phyloP scores from a whole-genome alignment of 2,329 filamentous ascomycete species.

The Fusarium tjaetaba region DNA sequence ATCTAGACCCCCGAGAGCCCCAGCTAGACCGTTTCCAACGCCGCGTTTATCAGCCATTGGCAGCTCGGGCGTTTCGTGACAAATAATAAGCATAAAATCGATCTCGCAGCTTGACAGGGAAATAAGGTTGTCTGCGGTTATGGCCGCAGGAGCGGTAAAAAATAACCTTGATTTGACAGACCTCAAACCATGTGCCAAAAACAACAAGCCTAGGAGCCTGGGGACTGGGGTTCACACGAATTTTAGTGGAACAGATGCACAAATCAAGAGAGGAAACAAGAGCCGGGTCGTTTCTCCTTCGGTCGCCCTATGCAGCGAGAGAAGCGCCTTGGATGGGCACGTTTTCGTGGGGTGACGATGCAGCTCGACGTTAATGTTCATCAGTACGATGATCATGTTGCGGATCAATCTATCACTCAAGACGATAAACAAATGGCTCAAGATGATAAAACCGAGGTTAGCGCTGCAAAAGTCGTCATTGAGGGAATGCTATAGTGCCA shows the following conservation, averaged over 20 bases:
- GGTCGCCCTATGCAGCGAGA: background rate
- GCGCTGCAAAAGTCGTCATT: slow-evolving; percentile 22
- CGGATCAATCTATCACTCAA: slow-evolving; percentile 6
- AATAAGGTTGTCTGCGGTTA: slow-evolving; percentile 23
- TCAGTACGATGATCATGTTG: slow-evolving; percentile 9
- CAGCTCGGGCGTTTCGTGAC: slow-evolving; percentile 5
- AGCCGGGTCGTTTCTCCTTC: background rate
- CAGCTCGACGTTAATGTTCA: slow-evolving; percentile 22
- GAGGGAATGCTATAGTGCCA: slow-evolving; percentile 20
- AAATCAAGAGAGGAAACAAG: slow-evolving; percentile 5
- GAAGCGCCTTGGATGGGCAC: background rate
- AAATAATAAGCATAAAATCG: slow-evolving; percentile 27
- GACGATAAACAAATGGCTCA: slow-evolving; percentile 11
- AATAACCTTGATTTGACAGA: slow-evolving; percentile 29
- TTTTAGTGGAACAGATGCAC: slow-evolving; percentile 9
- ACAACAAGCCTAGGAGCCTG: background rate
- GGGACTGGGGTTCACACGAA: background rate
- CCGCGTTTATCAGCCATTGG: background rate
- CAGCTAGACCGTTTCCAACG: background rate
- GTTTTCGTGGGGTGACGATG: slow-evolving; percentile 8
- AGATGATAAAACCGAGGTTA: slow-evolving; percentile 14
- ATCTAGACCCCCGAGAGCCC: background rate
- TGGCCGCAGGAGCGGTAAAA: slow-evolving; percentile 22
- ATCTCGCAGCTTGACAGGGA: slow-evolving; percentile 19
- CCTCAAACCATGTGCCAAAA: slow-evolving; percentile 29